Conservation (phyloP, 1,284 basidiomycete genomes). For the Microbotryum intermedium region DNA sequence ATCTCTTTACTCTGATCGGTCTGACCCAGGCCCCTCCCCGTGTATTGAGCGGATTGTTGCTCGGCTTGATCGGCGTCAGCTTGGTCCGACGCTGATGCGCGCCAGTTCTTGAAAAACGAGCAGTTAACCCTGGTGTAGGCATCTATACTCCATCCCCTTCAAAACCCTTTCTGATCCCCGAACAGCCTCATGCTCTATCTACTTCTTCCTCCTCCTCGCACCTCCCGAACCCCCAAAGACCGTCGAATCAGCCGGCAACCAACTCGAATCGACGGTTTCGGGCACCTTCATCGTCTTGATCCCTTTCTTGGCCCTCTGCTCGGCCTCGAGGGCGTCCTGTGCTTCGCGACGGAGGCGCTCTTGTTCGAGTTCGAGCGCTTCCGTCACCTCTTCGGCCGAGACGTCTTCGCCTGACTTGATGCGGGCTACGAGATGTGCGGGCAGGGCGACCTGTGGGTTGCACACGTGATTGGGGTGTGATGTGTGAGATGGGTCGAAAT, state of each 20-base stretch:
- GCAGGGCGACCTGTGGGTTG: slow-evolving; percentile 6
- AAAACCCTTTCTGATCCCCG: not conserved
- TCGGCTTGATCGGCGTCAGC: too few relatives aligned
- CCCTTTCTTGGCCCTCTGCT: not conserved
- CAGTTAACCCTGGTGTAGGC: too few relatives aligned
- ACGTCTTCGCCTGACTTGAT: slow-evolving; percentile 28
- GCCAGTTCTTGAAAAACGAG: too few relatives aligned
- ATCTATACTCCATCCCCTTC: too few relatives aligned
- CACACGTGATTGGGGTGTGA: too few relatives aligned
- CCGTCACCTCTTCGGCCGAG: slow-evolving; percentile 26
- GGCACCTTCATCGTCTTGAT: slow-evolving; percentile 11
- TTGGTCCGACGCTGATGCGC: too few relatives aligned
- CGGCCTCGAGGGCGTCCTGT: not conserved
- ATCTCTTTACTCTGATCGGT: too few relatives aligned
- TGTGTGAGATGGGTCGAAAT: too few relatives aligned
- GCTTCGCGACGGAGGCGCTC: slow-evolving; percentile 1
- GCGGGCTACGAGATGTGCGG: slow-evolving; percentile 16
- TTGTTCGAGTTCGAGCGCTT: slow-evolving; percentile 13
- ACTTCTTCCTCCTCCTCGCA: slow-evolving; percentile 10
- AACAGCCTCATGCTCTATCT: not conserved
- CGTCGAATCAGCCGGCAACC: slow-evolving; percentile 7
- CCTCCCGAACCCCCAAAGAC: not conserved
- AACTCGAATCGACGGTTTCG: slow-evolving; percentile 13
- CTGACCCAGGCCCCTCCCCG: too few relatives aligned
- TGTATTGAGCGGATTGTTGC: too few relatives aligned